Base-by-base conservation (phyloP, 2,329 filamentous ascomycete genomes). In the Piedraia hortae region DNA sequence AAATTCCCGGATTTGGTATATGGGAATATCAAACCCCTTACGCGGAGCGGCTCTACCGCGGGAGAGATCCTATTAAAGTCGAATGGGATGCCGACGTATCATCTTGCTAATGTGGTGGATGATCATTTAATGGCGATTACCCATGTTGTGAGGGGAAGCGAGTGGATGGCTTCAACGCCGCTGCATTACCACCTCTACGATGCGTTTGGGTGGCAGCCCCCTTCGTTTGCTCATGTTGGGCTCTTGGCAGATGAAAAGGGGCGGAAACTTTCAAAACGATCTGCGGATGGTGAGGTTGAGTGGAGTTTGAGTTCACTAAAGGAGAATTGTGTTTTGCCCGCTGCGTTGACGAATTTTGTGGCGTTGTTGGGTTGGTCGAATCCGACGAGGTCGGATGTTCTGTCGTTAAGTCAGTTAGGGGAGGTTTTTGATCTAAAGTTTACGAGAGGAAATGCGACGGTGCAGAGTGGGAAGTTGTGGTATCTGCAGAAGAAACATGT, bases 81-180 rank as follows among this genome's bases (percentile, higher is more conserved):
- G 1, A 85, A 97, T 41, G 80, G 78, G 0, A 72, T 72, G 31
- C 85, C 85, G 0, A 97, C 88, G 0, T 97, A 97, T 39, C 85
- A 97, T 44, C 68, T 97, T 28, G 85, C 85, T 4, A 97, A 93
- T 38, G 82, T 97, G 5, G 69, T 97, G 4, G 85, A 97, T 39
- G 85, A 97, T 38, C 75, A 91, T 43, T 54, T 71, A 28, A 97
- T 97, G 85, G 52, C 74, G 27, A 88, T 97, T 33, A 91, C 80
- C 0, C 82, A 93, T 44, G 85, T 97, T 8, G 73, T 97, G 26
- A 67, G 85, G 18, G 85, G 82, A 23, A 69, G 71, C 56, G 85
- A 97, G 59, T 97, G 85, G 85, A 71, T 97, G 48, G 64, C 82
- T 15, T 90, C 80, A 1, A 93, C 85, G 0, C 78, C 80, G 1